Evolutionary conservation across 2,329 filamentous ascomycete genomes (phyloP).

Genomic region (Amauroascus verrucosus): DNA sequence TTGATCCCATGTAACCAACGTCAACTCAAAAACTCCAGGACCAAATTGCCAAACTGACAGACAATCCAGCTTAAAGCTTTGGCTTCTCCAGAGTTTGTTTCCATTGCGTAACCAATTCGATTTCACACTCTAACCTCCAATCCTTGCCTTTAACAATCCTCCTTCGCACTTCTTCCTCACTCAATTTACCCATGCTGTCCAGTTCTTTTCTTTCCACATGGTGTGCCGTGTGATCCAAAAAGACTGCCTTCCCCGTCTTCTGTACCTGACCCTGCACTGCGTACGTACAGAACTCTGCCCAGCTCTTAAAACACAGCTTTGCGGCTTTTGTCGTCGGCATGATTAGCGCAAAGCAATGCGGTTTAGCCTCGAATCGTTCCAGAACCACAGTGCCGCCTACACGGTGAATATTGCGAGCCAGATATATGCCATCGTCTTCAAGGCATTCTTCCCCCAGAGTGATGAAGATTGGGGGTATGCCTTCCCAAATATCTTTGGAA

Average conservation of each 20-base stretch:
- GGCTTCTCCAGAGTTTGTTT: conserved; percentile 18
- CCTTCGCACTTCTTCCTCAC: conserved; percentile 30
- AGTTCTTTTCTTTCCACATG: conserved; percentile 25
- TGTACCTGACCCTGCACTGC: conserved; percentile 24
- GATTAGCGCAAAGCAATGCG: conserved; percentile 47
- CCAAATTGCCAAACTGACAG: neutral
- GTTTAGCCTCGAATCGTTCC: conserved; percentile 39
- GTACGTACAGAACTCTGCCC: conserved; percentile 45
- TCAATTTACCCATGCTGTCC: conserved; percentile 26
- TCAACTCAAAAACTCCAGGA: neutral
- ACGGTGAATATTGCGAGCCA: conserved; percentile 33
- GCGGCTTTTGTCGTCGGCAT: conserved; percentile 41
- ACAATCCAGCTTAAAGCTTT: conserved; percentile 1
- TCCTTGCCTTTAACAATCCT: conserved; percentile 22
- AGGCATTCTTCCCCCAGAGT: conserved; percentile 35
- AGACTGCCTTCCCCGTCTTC: conserved; percentile 22
- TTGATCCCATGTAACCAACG: neutral
- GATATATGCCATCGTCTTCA: conserved; percentile 32
- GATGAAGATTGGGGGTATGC: conserved; percentile 34
- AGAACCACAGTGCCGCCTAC: conserved; percentile 30
- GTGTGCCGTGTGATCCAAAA: conserved; percentile 24
- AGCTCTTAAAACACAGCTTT: conserved; percentile 45
- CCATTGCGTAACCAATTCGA: conserved; percentile 25
- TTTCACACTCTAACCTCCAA: conserved; percentile 30
- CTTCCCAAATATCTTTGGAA: conserved; percentile 31